A percentile compares a stretch with the other conserved stretches of the same genome.
phyloP scores from a whole-genome alignment of 805 yeast species.

The Cyberlindnera maclurae region DNA sequence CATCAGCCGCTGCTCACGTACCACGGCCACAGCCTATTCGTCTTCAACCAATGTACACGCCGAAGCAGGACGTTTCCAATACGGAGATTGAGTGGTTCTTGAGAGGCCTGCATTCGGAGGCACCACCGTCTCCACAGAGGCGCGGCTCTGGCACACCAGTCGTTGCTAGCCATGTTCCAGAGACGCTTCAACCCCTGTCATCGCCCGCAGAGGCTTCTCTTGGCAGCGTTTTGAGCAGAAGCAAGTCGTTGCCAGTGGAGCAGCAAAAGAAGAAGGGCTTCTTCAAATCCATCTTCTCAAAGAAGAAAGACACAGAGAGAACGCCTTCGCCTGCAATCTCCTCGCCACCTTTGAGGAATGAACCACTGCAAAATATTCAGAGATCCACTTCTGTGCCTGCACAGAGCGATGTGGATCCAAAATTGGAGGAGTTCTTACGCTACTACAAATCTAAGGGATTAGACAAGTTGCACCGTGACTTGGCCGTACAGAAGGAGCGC shows the following conservation, averaged over 20 bases:
- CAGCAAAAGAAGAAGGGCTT: conserved; percentile 27
- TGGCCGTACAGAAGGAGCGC: conserved; percentile 1
- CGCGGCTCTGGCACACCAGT: too few species aligned
- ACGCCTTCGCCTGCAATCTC: not conserved
- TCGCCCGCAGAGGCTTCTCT: conserved; percentile 8
- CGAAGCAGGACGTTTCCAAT: conserved; percentile 28
- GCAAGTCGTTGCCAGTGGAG: conserved; percentile 26
- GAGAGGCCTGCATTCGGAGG: conserved; percentile 25
- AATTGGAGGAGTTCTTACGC: conserved; percentile 39
- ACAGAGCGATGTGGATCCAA: conserved; percentile 33
- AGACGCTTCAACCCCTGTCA: conserved; percentile 2
- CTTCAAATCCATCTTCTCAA: conserved; percentile 29
- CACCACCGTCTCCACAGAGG: conserved; percentile 3
- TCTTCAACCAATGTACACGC: too few species aligned
- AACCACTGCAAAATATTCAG: conserved; percentile 1
- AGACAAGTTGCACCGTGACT: conserved; percentile 17
- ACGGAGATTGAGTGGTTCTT: conserved; percentile 48
- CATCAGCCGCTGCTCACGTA: too few species aligned
- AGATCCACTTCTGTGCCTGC: conserved; percentile 15
- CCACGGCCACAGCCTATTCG: too few species aligned
- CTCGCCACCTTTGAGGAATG: too few species aligned
- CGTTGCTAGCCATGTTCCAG: not conserved
- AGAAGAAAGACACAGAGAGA: conserved; percentile 13
- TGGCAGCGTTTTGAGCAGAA: conserved; percentile 17
- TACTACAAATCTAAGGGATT: conserved; percentile 28